Evolutionary conservation across 176 grass and related monocot genomes (phyloP).

Genomic region (Avena eriantha): DNA sequence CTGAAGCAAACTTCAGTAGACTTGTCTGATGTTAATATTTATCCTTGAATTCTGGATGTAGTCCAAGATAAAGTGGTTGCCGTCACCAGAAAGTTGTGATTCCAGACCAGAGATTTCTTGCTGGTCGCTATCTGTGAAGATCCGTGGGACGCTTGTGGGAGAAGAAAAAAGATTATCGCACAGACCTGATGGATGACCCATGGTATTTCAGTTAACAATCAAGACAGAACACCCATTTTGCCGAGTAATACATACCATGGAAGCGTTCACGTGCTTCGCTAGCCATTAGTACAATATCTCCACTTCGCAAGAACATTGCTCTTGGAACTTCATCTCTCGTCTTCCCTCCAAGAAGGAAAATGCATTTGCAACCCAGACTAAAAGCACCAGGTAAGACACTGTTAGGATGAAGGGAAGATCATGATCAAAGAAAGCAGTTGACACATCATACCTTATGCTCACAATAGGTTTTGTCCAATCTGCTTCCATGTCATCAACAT

Average conservation of each 20-base stretch:
- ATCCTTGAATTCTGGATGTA: constrained; percentile 85
- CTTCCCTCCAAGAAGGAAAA: constrained; percentile 90
- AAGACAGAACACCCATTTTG: background rate
- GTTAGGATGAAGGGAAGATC: constrained; percentile 18
- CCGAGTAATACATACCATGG: constrained; percentile 63
- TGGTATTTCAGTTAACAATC: background rate
- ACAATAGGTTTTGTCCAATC: constrained; percentile 96
- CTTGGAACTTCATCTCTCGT: constrained; percentile 77
- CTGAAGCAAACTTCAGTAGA: constrained; percentile 46
- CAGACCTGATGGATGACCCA: background rate
- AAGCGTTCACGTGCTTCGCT: constrained; percentile 82
- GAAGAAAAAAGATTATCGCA: constrained; percentile 22
- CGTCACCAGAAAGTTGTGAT: constrained; percentile 57
- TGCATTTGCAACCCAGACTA: constrained; percentile 86
- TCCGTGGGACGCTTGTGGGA: constrained; percentile 58
- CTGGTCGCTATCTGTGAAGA: constrained; percentile 68
- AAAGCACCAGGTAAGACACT: background rate
- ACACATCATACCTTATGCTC: constrained; percentile 70
- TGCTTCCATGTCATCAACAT: constrained; percentile 96
- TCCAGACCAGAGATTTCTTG: constrained; percentile 57
- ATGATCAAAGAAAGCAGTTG: background rate
- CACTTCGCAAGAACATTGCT: constrained; percentile 76
- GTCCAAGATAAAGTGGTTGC: constrained; percentile 54
- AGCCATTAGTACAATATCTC: constrained; percentile 87
- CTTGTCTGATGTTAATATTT: constrained; percentile 88